These are phyloP conservation scores for Hericium erinaceus DNA, from an alignment of 768 basidiomycete genomes.

Conservation along the genomic window DNA sequence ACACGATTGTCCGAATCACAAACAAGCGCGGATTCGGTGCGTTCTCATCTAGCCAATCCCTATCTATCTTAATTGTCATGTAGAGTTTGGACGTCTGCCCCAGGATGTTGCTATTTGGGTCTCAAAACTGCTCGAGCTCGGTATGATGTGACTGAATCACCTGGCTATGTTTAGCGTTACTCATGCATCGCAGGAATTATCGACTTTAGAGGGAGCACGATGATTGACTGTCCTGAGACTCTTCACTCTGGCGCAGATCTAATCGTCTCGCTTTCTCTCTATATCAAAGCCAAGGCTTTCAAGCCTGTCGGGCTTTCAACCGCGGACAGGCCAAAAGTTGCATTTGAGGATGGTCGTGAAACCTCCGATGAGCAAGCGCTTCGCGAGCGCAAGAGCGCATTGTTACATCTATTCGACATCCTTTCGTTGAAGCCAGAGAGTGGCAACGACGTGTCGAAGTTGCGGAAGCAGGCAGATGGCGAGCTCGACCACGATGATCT, in stretches of 20 bases:
- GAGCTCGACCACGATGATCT: constrained; percentile 31
- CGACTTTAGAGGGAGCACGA: constrained; percentile 56
- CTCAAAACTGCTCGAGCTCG: constrained; percentile 61
- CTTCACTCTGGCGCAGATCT: constrained; percentile 71
- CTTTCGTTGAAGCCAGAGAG: constrained; percentile 54
- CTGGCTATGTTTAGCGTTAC: neutral
- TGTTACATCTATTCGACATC: constrained; percentile 64
- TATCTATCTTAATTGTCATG: neutral
- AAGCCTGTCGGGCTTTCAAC: constrained; percentile 30
- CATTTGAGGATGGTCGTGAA: constrained; percentile 74
- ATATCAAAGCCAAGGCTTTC: constrained; percentile 64
- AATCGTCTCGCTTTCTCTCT: constrained; percentile 67
- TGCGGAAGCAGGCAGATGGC: constrained; percentile 16
- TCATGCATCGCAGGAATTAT: constrained; percentile 39
- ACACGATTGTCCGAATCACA: constrained; percentile 58
- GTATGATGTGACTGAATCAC: constrained; percentile 25
- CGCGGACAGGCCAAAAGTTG: constrained; percentile 24
- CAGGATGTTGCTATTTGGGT: constrained; percentile 67
- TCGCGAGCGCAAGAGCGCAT: constrained; percentile 68
- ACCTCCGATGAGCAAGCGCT: constrained; percentile 72
- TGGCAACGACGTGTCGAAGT: constrained; percentile 14
- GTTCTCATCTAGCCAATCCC: neutral
- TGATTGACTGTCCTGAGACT: constrained; percentile 68
- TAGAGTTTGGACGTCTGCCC: constrained; percentile 73
- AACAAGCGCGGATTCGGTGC: constrained; percentile 59